These are phyloP conservation scores for Lactarius quietus DNA, from an alignment of 768 basidiomycete genomes.

Conservation along the genomic window DNA sequence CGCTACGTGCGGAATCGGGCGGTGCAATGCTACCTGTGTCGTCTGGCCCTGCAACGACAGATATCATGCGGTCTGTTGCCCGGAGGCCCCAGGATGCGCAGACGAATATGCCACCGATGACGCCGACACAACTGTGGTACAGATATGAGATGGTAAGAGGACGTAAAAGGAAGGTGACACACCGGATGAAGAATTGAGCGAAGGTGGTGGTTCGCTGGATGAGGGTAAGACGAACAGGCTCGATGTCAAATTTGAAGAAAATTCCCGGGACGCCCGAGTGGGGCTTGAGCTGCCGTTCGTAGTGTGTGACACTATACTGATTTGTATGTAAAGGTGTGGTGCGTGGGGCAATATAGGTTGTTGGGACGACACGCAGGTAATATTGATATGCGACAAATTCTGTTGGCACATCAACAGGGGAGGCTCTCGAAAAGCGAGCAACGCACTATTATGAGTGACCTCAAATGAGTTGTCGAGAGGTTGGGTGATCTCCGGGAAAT, in stretches of 20 bases:
- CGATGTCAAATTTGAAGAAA: slow-evolving; percentile 98
- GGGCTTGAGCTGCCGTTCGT: slow-evolving; percentile 70
- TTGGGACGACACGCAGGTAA: slow-evolving; percentile 93
- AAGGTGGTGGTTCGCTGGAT: slow-evolving; percentile 86
- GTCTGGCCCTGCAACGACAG: slow-evolving; percentile 52
- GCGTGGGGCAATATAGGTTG: slow-evolving; percentile 81
- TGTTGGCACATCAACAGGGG: slow-evolving; percentile 32
- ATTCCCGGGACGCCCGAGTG: slow-evolving; percentile 85
- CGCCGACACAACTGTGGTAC: slow-evolving; percentile 66
- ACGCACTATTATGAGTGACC: slow-evolving; percentile 62
- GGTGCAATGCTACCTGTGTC: slow-evolving; percentile 67
- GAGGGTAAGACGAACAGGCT: slow-evolving; percentile 82
- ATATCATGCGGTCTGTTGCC: slow-evolving; percentile 46
- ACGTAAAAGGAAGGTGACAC: slow-evolving; percentile 5
- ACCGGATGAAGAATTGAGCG: slow-evolving; percentile 75
- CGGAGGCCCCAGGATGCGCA: slow-evolving; percentile 55
- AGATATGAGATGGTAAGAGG: neutral
- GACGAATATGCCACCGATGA: slow-evolving; percentile 88
- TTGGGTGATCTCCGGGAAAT: slow-evolving; percentile 93
- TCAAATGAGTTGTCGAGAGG: slow-evolving; percentile 92
- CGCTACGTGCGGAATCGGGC: slow-evolving; percentile 48
- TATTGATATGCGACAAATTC: slow-evolving; percentile 92
- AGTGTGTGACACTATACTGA: slow-evolving; percentile 95
- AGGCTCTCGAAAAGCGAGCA: slow-evolving; percentile 2
- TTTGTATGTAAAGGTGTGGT: slow-evolving; percentile 62